These are phyloP conservation scores for Wickerhamomyces xylosicus DNA, from an alignment of 805 yeast species.

Conservation along the genomic window DNA sequence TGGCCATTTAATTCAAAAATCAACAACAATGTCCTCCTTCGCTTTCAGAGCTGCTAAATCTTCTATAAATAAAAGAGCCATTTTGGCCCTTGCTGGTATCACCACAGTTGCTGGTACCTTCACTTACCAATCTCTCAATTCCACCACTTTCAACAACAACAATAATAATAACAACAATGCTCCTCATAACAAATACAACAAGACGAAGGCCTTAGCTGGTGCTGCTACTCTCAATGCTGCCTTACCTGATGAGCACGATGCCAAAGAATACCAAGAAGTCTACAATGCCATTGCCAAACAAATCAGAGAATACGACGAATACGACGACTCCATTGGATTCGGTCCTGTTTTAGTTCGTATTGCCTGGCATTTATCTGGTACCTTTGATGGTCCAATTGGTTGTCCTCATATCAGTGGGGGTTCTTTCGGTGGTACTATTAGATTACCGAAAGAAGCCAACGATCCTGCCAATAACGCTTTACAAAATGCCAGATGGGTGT, in stretches of 20 bases:
- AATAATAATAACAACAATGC: conserved; percentile 13
- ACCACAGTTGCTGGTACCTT: conserved; percentile 21
- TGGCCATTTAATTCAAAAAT: too few species aligned
- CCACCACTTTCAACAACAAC: conserved; percentile 14
- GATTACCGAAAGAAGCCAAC: conserved; percentile 44
- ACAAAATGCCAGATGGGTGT: conserved; percentile 38
- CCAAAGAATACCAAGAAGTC: conserved; percentile 49
- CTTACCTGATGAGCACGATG: conserved; percentile 15
- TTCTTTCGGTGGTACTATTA: conserved; percentile 61
- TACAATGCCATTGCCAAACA: conserved; percentile 66
- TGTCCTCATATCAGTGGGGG: conserved; percentile 37
- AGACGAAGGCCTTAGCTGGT: conserved; percentile 22
- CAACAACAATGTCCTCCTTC: neutral
- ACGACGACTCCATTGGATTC: conserved; percentile 57
- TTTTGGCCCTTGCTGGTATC: conserved; percentile 19
- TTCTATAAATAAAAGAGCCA: conserved; percentile 4
- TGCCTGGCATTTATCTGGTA: conserved; percentile 87
- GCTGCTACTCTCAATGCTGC: conserved; percentile 29
- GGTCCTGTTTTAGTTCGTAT: conserved; percentile 75
- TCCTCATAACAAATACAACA: conserved; percentile 9
- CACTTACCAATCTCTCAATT: neutral
- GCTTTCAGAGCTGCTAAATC: neutral
- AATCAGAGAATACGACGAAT: conserved; percentile 43
- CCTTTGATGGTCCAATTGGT: conserved; percentile 41
- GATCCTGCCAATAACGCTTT: conserved; percentile 42